phyloP scores from a whole-genome alignment of 2,329 filamentous ascomycete genomes.

The Ophiosphaerella herpotricha region DNA sequence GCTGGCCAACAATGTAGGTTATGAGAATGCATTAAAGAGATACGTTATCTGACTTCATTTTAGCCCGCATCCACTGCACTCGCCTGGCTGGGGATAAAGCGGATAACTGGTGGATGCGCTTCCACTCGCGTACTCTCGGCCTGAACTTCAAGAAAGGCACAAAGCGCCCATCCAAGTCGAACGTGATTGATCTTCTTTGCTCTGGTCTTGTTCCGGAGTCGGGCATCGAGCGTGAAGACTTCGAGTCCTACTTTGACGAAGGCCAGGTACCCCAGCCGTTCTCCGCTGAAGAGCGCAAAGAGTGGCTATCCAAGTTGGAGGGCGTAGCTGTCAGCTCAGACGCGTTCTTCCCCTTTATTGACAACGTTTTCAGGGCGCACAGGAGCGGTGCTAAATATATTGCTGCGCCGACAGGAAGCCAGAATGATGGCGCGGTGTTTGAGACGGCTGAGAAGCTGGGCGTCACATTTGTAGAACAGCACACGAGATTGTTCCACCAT shows the following conservation, averaged over 20 bases:
- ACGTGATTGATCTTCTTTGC: constrained; percentile 94
- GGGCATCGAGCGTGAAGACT: constrained; percentile 82
- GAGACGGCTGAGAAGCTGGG: constrained; percentile 89
- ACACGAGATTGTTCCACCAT: constrained; percentile 92
- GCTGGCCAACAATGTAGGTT: constrained; percentile 82
- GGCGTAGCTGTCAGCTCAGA: constrained; percentile 89
- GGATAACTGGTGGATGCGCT: constrained; percentile 99
- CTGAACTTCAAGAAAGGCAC: constrained; percentile 98
- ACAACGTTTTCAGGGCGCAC: constrained; percentile 92
- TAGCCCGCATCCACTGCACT: constrained; percentile 91
- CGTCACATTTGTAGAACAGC: constrained; percentile 96
- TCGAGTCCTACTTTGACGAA: constrained; percentile 87
- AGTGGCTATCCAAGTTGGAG: constrained; percentile 81
- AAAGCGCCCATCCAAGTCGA: constrained; percentile 96
- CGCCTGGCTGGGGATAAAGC: constrained; percentile 96
- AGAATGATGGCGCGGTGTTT: constrained; percentile 81
- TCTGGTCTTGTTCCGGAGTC: constrained; percentile 84
- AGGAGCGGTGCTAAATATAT: constrained; percentile 95
- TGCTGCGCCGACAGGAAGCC: constrained; percentile 87
- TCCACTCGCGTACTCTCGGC: constrained; percentile 84
- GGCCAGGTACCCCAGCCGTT: constrained; percentile 74
- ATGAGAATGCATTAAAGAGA: not conserved
- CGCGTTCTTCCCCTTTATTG: constrained; percentile 98
- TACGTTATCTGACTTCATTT: constrained; percentile 5
- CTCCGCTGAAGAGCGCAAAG: constrained; percentile 79